Conservation (phyloP, 495 filamentous ascomycete genomes). For the Podospora pseudoanserina region DNA sequence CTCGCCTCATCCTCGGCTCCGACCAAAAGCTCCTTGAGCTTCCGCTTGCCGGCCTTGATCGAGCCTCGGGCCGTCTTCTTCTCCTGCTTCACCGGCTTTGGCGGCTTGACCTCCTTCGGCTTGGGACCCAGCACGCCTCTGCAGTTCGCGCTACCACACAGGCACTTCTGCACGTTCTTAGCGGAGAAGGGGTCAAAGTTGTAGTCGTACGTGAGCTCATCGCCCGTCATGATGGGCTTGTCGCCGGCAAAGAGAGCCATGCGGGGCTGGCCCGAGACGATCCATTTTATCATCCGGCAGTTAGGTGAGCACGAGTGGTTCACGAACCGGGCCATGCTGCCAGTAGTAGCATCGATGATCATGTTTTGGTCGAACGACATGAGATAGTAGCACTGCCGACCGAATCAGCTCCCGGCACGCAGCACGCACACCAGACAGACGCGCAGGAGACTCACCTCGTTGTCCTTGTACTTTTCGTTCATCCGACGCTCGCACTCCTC, state of each 20-base stretch:
- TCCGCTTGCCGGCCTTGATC: slow-evolving; percentile 30
- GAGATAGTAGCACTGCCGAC: slow-evolving; percentile 79
- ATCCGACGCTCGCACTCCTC: slow-evolving; percentile 89
- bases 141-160: slow-evolving; percentile 73
- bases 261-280: slow-evolving; percentile 87
- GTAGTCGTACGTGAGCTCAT: slow-evolving; percentile 99
- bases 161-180: slow-evolving; percentile 79
- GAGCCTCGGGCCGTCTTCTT: slow-evolving; percentile 31
- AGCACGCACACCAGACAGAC: not conserved
- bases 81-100: slow-evolving; percentile 32
- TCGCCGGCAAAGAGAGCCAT: slow-evolving; percentile 98
- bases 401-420: slow-evolving; percentile 18
- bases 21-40: slow-evolving; percentile 31
- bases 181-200: slow-evolving; percentile 90
- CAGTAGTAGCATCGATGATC: slow-evolving; percentile 96
- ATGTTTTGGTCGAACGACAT: slow-evolving; percentile 99
- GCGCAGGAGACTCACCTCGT: slow-evolving; percentile 59
- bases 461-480: slow-evolving; percentile 86
- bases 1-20: slow-evolving; percentile 19
- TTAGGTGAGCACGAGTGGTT: slow-evolving; percentile 98
- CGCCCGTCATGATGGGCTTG: slow-evolving; percentile 81
- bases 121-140: slow-evolving; percentile 75
- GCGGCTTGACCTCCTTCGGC: slow-evolving; percentile 54
- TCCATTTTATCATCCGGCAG: slow-evolving; percentile 96
- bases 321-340: slow-evolving; percentile 94